phyloP scores from a whole-genome alignment of 345 rosid species.

The Citrus maxima region DNA sequence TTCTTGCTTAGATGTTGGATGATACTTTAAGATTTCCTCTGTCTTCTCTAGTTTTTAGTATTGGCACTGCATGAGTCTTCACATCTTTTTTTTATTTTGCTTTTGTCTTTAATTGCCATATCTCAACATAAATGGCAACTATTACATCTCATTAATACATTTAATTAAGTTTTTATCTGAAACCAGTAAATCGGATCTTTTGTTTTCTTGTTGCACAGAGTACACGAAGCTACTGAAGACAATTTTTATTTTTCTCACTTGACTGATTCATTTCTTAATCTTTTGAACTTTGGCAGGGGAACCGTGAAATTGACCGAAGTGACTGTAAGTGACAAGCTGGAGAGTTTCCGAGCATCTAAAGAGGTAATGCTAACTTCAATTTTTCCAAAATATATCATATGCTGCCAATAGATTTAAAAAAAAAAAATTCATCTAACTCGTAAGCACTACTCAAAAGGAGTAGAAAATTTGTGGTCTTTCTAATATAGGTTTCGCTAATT shows the following conservation, averaged over 20 bases:
- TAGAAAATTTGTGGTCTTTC: not conserved
- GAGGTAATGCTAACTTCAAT: constrained; percentile 46
- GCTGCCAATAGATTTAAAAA: not conserved
- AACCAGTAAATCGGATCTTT: not conserved
- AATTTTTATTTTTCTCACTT: not conserved
- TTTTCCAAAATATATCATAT: not conserved
- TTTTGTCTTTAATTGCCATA: not conserved
- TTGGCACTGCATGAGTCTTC: not conserved
- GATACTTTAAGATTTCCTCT: not conserved
- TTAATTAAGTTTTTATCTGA: not conserved
- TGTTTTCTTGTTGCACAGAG: not conserved
- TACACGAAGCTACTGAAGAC: not conserved
- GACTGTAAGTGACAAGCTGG: constrained; percentile 76
- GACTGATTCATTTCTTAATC: not conserved
- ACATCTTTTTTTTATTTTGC: not conserved
- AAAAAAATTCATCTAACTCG: not conserved
- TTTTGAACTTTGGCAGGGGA: constrained; percentile 44
- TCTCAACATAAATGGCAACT: not conserved
- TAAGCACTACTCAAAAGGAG: not conserved
- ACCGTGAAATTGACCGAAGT: constrained; percentile 63
- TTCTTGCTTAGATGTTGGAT: not conserved
- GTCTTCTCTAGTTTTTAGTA: not conserved
- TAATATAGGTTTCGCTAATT: not conserved
- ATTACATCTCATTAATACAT: not conserved
- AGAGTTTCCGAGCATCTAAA: constrained; percentile 81